These are phyloP conservation scores for Backusella sp. DNA, from an alignment of 192 early-diverging fungal genomes.

Conservation along the genomic window DNA sequence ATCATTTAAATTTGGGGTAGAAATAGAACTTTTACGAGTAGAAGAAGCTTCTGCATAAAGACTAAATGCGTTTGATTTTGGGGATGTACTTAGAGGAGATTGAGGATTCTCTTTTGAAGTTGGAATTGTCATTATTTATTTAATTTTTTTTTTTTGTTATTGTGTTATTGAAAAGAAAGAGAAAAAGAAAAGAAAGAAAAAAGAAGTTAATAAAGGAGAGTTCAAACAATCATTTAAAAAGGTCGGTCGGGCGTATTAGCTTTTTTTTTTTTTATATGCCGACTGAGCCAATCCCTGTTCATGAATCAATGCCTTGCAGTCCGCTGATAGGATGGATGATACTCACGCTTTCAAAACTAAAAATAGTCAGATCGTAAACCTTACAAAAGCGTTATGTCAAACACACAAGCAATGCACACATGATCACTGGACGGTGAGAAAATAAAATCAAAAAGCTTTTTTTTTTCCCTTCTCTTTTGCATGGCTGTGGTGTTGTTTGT, in stretches of 20 bases:
- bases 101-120: background rate
- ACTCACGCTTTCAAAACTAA: constrained; percentile 6
- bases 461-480: too few species aligned
- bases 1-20: constrained; percentile 10
- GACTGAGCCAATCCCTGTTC: background rate
- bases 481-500: background rate
- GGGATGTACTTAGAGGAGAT: constrained; percentile 1
- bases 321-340: constrained; percentile 4
- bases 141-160: background rate
- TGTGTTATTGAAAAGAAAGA: background rate
- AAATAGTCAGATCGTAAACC: constrained; percentile 6
- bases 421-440: background rate
- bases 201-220: background rate
- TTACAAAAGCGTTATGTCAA: background rate
- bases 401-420: background rate
- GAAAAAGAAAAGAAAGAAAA: background rate
- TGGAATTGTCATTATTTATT: background rate
- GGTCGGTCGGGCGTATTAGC: background rate
- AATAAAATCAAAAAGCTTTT: background rate
- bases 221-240: background rate
- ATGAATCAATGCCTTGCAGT: background rate
- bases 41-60: constrained; percentile 13
- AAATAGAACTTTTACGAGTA: constrained; percentile 10
- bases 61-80: constrained; percentile 11
- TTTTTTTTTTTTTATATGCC: constrained; percentile 2